Base-by-base conservation (phyloP, 106 monocot genomes). In the Apostasia ramifera region DNA sequence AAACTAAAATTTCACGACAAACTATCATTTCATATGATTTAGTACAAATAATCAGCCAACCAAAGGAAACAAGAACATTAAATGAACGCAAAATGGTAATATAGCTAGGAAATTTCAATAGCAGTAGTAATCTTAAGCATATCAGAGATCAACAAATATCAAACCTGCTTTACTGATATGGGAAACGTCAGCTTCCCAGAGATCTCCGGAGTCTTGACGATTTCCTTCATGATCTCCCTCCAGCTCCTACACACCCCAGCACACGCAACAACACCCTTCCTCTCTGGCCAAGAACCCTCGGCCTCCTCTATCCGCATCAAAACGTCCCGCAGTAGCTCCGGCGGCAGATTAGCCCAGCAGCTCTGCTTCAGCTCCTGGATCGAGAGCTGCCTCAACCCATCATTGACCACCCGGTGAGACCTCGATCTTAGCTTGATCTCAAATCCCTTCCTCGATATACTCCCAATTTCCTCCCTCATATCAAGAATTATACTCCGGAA, bases 171-270 rank as follows among this genome's bases (percentile, higher is more conserved):
- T 60, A 98, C 49, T 1, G 97, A 98, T 61, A 90, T 87, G 1
- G 92, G 92, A 37, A 98, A 85, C 0, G 97, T 98, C 9, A 98
- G 70, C 69, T 80, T 83, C 50, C 87, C 87, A 14, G 89, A 92
- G 38, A 90, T 40, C 69, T 89, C 97, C 2, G 85, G 89, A 2
- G 73, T 71, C 71, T 78, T 81, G 6, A 98, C 89, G 47, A 98
- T 83, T 80, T 98, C 92, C 89, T 74, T 93, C 73, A 85, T 85
- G 77, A 93, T 90, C 47, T 81, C 85, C 70, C 97, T 78, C 97
- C 97, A 98, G 74, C 81, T 83, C 74, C 87, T 81, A 72, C 97
- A 98, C 55, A 92, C 97, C 13, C 87, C 92, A 2, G 97, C 89
- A 57, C 92, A 98, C 13, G 87, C 78, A 41, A 87, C 92, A 47